Evolutionary conservation across 345 rosid genomes (phyloP).

Genomic region (Angophora floribunda): DNA sequence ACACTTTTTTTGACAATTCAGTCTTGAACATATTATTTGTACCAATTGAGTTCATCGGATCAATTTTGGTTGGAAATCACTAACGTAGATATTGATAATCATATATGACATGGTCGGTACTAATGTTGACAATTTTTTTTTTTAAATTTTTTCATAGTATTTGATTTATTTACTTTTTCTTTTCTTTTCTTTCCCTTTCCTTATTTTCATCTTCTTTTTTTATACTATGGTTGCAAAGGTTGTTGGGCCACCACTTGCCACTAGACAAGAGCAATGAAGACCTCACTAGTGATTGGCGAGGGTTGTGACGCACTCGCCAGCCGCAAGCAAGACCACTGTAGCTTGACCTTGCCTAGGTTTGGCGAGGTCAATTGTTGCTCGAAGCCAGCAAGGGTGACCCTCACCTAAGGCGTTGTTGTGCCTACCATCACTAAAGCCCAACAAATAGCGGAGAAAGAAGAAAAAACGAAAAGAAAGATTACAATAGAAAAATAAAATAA

Average conservation of each 20-base stretch:
- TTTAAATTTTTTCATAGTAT: no score
- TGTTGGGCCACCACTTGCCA: neutral
- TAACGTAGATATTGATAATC: rapidly evolving
- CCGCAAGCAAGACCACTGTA: no score
- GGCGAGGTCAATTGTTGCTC: no score
- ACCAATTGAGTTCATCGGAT: rapidly evolving
- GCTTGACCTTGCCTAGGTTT: no score
- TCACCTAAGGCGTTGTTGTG: neutral
- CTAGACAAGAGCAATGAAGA: rapidly evolving
- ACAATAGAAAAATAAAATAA: no score
- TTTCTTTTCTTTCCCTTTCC: no score
- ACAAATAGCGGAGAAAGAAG: rapidly evolving
- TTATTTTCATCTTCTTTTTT: no score
- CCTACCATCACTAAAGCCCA: neutral
- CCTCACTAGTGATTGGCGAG: neutral
- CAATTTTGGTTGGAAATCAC: rapidly evolving
- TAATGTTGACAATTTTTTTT: neutral
- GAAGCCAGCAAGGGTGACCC: neutral
- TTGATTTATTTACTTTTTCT: no score
- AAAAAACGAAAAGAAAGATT: neutral
- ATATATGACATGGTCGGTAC: rapidly evolving
- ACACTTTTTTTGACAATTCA: no score
- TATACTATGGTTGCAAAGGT: neutral
- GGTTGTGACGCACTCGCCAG: no score
- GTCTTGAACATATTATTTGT: no score